phyloP scores from a whole-genome alignment of 108 stramenopile species.

The Nitzschia sp. region DNA sequence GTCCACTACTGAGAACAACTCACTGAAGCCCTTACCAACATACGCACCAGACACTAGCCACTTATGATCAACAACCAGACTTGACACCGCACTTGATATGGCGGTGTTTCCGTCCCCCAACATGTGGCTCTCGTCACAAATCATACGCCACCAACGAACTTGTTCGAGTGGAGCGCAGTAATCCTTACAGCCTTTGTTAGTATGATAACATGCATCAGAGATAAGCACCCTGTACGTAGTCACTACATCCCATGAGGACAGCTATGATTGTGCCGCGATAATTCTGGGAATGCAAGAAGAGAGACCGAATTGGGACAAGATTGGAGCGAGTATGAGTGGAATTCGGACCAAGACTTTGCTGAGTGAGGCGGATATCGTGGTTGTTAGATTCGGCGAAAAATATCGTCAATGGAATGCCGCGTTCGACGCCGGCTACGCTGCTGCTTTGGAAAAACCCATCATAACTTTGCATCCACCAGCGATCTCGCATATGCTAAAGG shows the following conservation, averaged over 20 bases:
- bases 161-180: too few relatives aligned
- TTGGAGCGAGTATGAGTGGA: slow-evolving; percentile 79
- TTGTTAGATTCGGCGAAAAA: slow-evolving; percentile 85
- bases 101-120: too few relatives aligned
- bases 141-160: too few relatives aligned
- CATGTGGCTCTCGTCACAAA: too few relatives aligned
- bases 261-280: slow-evolving; percentile 87
- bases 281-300: slow-evolving; percentile 85
- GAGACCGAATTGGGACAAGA: slow-evolving; percentile 79
- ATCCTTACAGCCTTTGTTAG: too few relatives aligned
- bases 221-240: too few relatives aligned
- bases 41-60: too few relatives aligned
- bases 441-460: slow-evolving; percentile 71
- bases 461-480: slow-evolving; percentile 82
- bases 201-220: too few relatives aligned
- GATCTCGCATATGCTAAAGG: slow-evolving; percentile 89
- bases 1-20: too few relatives aligned
- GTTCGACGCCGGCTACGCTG: slow-evolving; percentile 86
- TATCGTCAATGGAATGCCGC: slow-evolving; percentile 91
- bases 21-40: too few relatives aligned
- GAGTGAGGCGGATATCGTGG: slow-evolving; percentile 80
- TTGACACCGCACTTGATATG: too few relatives aligned
- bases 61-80: too few relatives aligned
- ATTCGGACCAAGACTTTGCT: slow-evolving; percentile 80
- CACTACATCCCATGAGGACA: slow-evolving; percentile 81